Conservation (phyloP, 2,329 filamentous ascomycete species). For the Trichoderma cornu-damae region DNA sequence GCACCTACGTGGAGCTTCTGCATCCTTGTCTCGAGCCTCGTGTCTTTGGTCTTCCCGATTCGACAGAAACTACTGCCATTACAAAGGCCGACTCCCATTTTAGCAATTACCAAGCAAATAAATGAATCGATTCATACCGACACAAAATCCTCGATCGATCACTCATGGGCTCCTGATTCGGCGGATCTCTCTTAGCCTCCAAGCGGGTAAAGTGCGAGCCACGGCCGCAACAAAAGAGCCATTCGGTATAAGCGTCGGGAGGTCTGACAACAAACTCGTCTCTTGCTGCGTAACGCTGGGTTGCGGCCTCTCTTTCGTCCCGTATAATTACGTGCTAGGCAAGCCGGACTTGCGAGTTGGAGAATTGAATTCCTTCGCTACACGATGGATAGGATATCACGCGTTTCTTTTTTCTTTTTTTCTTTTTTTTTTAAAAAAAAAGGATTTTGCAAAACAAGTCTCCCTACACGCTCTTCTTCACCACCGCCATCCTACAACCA, state of each 20-base stretch:
- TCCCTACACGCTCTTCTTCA: not conserved
- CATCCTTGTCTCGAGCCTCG: not conserved
- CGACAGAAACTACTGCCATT: not conserved
- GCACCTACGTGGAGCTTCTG: not conserved
- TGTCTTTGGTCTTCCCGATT: not conserved
- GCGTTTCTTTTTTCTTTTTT: not conserved
- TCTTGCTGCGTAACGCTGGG: not conserved
- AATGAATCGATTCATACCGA: not conserved
- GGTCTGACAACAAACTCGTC: not conserved
- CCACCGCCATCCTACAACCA: not conserved
- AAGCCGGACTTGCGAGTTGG: not conserved
- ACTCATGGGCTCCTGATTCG: not conserved
- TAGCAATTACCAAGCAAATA: not conserved
- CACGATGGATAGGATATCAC: not conserved
- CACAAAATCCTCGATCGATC: not conserved
- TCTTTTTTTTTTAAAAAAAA: too few species aligned
- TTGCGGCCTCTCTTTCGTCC: not conserved
- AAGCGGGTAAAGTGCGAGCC: slow-evolving; percentile 5
- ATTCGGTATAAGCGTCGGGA: not conserved
- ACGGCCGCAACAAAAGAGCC: not conserved
- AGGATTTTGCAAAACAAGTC: not conserved
- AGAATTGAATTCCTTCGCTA: not conserved
- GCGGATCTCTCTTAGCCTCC: slow-evolving; percentile 9
- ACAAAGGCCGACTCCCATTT: too few species aligned
- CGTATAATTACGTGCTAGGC: not conserved